Base-by-base conservation (phyloP, 2,329 filamentous ascomycete genomes). In the Chaetothyriales sp. region DNA sequence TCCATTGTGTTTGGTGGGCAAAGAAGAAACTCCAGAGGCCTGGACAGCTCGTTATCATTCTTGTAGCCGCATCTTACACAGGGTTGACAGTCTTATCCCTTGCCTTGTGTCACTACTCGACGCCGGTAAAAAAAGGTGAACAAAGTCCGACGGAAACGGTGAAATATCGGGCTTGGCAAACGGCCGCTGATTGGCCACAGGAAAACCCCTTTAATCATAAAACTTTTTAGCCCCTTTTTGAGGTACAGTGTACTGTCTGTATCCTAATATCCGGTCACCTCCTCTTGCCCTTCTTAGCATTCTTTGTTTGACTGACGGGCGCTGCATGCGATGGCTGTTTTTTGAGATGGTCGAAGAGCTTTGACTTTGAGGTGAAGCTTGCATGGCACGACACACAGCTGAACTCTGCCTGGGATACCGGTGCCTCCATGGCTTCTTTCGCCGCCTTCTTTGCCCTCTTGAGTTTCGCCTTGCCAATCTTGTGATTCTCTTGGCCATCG, bases 371-470 rank as follows among this genome's bases (percentile, higher is more conserved):
- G 0, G 77, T 79, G 68, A 96, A 98, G 0, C 69, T 75, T 57
- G 84, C 86, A 57, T 80, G 77, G 66, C 92, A 96, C 3, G 80
- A 77, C 2, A 83, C 77, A 63, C 92, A 96, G 60, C 81, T 81
- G 49, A 86, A 77, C 26, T 79, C 57, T 4, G 52, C 42, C 10
- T 36, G 26, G 26, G 47, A 36, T 20, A 44, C 15, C 18, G 51
- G 50, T 42, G 53, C 46, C 20, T 48, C 57, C 44, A 54, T 54
- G 19, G 58, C 52, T 26, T 61, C 54, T 50, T 65, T 64, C 4
- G 71, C 71, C 12, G 70, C 71, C 56, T 70, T 76, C 57, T 70
- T 74, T 28, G 72, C 72, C 49, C 71, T 68, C 56, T 73, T 77
- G 53, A 70, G 68, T 57, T 77, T 77, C 25, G 74, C 74, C 57